phyloP scores from a whole-genome alignment of 2,329 filamentous ascomycete species.

The Diaporthe longicolla region DNA sequence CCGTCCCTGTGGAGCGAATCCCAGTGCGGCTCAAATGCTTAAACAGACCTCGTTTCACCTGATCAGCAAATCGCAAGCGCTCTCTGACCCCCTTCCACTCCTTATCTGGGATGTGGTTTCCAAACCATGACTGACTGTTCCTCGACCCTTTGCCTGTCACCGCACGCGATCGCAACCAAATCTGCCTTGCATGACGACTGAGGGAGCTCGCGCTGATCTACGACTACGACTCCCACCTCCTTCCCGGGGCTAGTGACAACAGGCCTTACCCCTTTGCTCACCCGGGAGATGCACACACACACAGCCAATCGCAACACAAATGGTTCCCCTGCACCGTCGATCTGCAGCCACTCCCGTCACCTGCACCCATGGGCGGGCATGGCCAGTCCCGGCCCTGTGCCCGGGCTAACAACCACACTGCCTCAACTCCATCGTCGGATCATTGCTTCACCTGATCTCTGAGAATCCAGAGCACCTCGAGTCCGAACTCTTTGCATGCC shows the following conservation, averaged over 20 bases:
- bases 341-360: conserved; percentile 24
- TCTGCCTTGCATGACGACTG: conserved; percentile 7
- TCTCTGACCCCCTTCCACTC: conserved; percentile 8
- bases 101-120: conserved; percentile 8
- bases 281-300: conserved; percentile 5
- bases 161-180: conserved; percentile 8
- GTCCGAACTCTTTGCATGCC: conserved; percentile 4
- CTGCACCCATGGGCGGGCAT: conserved; percentile 27
- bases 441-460: conserved; percentile 46
- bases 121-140: conserved; percentile 24
- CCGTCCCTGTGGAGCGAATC: conserved; percentile 10
- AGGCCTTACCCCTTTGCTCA: neutral
- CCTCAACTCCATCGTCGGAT: conserved; percentile 41
- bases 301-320: conserved; percentile 29
- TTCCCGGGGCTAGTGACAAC: conserved; percentile 1
- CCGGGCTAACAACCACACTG: conserved; percentile 15
- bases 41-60: conserved; percentile 42
- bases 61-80: conserved; percentile 38
- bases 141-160: neutral
- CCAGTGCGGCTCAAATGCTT: conserved; percentile 42
- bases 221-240: neutral
- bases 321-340: neutral
- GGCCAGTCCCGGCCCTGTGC: conserved; percentile 18
- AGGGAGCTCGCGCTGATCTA: neutral
- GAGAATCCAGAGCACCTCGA: conserved; percentile 16